Conservation (phyloP, 805 yeast species). For the Candida sakaeoensis region DNA sequence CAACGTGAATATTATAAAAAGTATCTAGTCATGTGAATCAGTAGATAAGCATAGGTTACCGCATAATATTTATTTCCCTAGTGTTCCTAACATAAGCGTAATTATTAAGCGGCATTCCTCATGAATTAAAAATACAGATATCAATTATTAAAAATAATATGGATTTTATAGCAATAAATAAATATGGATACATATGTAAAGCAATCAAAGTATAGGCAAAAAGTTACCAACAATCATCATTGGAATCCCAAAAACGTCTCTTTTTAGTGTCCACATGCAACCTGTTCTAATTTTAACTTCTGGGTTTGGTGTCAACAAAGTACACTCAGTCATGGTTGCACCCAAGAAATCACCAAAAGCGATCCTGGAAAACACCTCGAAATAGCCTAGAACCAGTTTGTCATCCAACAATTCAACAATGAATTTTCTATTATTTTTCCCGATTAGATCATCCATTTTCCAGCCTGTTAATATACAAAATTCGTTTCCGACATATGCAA, state of each 20-base stretch:
- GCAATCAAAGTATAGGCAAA: constrained; percentile 62
- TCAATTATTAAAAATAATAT: too few species aligned
- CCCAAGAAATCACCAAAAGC: constrained; percentile 92
- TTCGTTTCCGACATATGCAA: constrained; percentile 93
- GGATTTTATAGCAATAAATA: too few species aligned
- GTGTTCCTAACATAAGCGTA: too few species aligned
- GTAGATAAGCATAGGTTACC: too few species aligned
- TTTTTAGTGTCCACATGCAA: constrained; percentile 86
- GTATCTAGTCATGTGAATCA: too few species aligned
- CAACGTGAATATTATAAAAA: too few species aligned
- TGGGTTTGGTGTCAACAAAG: constrained; percentile 57
- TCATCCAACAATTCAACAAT: constrained; percentile 86
- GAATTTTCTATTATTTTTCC: constrained; percentile 49
- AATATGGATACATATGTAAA: too few species aligned
- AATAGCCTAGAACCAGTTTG: constrained; percentile 79
- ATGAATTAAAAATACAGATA: too few species aligned
- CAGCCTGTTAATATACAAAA: constrained; percentile 90
- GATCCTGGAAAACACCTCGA: constrained; percentile 75
- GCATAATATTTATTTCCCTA: too few species aligned
- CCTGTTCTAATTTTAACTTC: constrained; percentile 64
- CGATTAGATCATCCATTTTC: constrained; percentile 65
- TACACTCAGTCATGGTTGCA: constrained; percentile 80
- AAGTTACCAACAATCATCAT: constrained; percentile 96
- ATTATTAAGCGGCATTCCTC: too few species aligned
- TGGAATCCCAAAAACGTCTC: constrained; percentile 95